Evolutionary conservation across 345 rosid species (phyloP).

Genomic region (Aethionema arabicum): DNA sequence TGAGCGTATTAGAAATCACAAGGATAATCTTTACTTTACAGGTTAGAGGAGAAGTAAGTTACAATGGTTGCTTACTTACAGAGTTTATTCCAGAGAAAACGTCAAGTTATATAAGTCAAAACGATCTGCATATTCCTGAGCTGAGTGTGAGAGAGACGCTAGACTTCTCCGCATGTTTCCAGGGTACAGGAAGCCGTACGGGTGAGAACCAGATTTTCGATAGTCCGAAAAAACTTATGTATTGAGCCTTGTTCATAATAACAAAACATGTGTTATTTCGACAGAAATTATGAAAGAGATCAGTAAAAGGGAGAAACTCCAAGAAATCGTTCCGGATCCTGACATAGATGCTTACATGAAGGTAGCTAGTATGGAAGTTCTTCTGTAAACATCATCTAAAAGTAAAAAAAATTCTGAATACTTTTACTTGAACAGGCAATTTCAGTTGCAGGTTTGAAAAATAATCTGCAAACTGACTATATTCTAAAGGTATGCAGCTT

Average conservation of each 20-base stretch:
- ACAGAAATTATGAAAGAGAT: slow-evolving; percentile 59
- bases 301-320: slow-evolving; percentile 54
- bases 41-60: slow-evolving; percentile 53
- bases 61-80: slow-evolving; percentile 54
- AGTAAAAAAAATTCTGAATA: background rate
- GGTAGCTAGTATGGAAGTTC: slow-evolving; percentile 34
- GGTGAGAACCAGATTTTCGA: slow-evolving; percentile 29
- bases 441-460: slow-evolving; percentile 40
- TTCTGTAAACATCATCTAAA: background rate
- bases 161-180: slow-evolving; percentile 62
- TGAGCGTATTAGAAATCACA: slow-evolving; percentile 12
- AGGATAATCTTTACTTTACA: slow-evolving; percentile 28
- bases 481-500: slow-evolving; percentile 41
- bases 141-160: slow-evolving; percentile 69
- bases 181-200: slow-evolving; percentile 54
- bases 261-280: slow-evolving; percentile 6
- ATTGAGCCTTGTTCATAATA: background rate
- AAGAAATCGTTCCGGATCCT: slow-evolving; percentile 57
- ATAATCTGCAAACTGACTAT: slow-evolving; percentile 50
- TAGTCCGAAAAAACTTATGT: background rate
- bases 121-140: slow-evolving; percentile 63
- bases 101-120: slow-evolving; percentile 63
- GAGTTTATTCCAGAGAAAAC: slow-evolving; percentile 66
- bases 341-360: slow-evolving; percentile 66
- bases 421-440: slow-evolving; percentile 34